Base-by-base conservation (phyloP, 2,329 filamentous ascomycete species). In the Microdochium bolleyi region DNA sequence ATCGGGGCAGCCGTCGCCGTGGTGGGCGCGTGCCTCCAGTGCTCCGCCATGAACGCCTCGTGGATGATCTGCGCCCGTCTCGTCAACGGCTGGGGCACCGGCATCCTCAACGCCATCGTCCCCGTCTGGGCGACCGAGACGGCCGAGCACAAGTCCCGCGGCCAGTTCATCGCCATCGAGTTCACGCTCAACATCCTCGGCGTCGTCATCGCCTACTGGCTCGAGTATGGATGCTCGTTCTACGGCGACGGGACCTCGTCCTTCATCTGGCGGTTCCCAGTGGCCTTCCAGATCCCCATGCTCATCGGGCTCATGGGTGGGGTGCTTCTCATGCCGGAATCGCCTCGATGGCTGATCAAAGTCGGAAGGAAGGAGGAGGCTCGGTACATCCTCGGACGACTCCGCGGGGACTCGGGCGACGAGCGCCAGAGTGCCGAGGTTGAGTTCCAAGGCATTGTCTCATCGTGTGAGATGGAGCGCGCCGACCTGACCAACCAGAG, bases 101-200 rank as follows among this genome's bases (percentile, higher is more conserved):
- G 86, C 24, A 81, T 88, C 50, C 64, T 88, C 34, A 89, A 87
- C 60, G 80, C 83, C 8, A 87, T 88, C 56, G 79, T 85, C 0
- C 85, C 85, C 0, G 84, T 87, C 3, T 88, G 83, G 83, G 83
- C 84, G 1, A 85, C 85, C 0, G 86, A 88, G 65, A 85, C 82
- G 0, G 80, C 83, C 0, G 79, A 85, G 38, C 82, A 88, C 60
- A 87, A 78, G 0, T 83, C 80, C 2, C 78, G 87, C 41, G 87
- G 87, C 5, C 77, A 83, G 49, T 87, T 87, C 56, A 81, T 89
- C 53, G 82, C 84, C 10, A 83, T 87, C 52, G 85, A 89, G 60
- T 89, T 89, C 56, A 88, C 84, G 0, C 67, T 88, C 9, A 89
- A 89, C 61, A 88, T 88, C 55, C 82, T 87, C 49, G 85, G 85